Evolutionary conservation across 1,284 basidiomycete genomes (phyloP).

Genomic region (Peniophora sp.): DNA sequence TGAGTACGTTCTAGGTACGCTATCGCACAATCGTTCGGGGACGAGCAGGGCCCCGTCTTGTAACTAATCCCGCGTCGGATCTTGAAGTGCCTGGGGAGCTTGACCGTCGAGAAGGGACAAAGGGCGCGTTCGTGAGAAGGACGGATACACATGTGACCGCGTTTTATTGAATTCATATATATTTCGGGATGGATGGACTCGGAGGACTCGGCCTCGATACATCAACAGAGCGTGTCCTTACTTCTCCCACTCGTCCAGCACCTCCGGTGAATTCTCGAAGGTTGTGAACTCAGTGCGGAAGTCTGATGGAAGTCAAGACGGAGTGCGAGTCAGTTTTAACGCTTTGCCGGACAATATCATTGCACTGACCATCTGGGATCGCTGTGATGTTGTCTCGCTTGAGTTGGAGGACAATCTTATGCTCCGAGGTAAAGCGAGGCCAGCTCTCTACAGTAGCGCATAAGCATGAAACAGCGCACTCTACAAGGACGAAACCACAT

Average conservation of each 20-base stretch:
- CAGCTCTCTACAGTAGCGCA: conserved; percentile 6
- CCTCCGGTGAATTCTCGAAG: conserved; percentile 32
- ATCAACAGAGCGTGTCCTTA: conserved; percentile 8
- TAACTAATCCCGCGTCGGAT: too few relatives aligned
- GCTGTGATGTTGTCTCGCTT: conserved; percentile 16
- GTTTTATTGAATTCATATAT: too few relatives aligned
- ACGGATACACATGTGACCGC: too few relatives aligned
- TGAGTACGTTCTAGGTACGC: too few relatives aligned
- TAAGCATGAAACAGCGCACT: neutral
- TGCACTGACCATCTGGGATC: conserved; percentile 15
- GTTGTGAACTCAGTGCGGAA: conserved; percentile 31
- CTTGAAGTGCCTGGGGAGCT: too few relatives aligned
- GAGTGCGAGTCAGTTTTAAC: too few relatives aligned
- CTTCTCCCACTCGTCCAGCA: conserved; percentile 42
- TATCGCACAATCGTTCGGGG: too few relatives aligned
- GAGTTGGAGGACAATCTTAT: conserved; percentile 15
- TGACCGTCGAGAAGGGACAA: too few relatives aligned
- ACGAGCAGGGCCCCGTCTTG: too few relatives aligned
- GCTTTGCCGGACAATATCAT: neutral
- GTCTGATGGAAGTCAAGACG: conserved; percentile 21
- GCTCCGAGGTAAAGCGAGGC: conserved; percentile 12
- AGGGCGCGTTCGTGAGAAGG: too few relatives aligned
- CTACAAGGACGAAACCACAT: neutral
- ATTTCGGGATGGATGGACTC: too few relatives aligned
- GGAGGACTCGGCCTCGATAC: too few relatives aligned